Evolutionary conservation across 352 stramenopile genomes (phyloP).

Genomic region (Elongisporangium prolatum): DNA sequence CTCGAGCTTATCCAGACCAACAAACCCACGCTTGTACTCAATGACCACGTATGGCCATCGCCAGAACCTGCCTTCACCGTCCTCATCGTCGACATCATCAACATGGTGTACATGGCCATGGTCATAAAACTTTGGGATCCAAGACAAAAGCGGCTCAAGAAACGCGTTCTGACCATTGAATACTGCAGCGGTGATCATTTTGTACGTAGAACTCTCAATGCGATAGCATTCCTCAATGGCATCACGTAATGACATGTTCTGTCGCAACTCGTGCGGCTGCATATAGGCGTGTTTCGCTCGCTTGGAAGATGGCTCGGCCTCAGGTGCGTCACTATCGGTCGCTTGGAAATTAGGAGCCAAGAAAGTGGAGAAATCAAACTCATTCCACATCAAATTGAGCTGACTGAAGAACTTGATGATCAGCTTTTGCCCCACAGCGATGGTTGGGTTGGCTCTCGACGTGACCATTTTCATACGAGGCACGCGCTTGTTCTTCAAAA

Average conservation of each 20-base stretch:
- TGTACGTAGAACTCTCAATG: conserved; percentile 53
- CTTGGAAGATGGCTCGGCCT: conserved; percentile 22
- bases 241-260: conserved; percentile 47
- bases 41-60: conserved; percentile 83
- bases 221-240: conserved; percentile 79
- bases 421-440: conserved; percentile 50
- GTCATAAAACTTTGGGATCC: conserved; percentile 46
- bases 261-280: conserved; percentile 46
- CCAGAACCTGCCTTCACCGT: conserved; percentile 66
- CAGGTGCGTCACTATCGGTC: conserved; percentile 3
- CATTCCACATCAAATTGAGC: conserved; percentile 78
- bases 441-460: conserved; percentile 73
- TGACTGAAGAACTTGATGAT: conserved; percentile 85
- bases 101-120: conserved; percentile 49
- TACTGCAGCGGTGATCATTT: conserved; percentile 33
- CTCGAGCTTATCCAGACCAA: conserved; percentile 33
- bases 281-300: conserved; percentile 36
- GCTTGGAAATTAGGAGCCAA: conserved; percentile 47
- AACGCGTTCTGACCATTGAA: conserved; percentile 4
- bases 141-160: conserved; percentile 18
- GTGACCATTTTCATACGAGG: conserved; percentile 58
- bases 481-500: conserved; percentile 20
- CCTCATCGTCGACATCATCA: conserved; percentile 60
- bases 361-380: conserved; percentile 70
- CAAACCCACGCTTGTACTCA: conserved; percentile 46